Evolutionary conservation across 306 rosid genomes (phyloP).

Genomic region (Sesbania bispinosa): DNA sequence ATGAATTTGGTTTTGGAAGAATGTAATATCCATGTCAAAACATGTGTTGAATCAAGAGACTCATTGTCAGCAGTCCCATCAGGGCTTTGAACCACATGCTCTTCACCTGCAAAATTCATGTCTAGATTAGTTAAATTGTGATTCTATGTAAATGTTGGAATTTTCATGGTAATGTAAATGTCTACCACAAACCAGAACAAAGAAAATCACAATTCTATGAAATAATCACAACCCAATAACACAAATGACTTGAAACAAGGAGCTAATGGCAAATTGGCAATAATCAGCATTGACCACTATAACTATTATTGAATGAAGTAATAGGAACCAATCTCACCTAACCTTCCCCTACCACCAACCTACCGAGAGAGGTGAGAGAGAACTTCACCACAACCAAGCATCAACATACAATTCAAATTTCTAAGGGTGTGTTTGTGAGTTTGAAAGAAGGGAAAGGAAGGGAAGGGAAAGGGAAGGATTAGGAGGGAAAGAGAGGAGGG

Average conservation of each 20-base stretch:
- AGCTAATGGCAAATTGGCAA: too few species aligned
- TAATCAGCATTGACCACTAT: too few species aligned
- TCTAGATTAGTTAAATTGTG: not conserved
- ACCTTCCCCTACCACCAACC: not conserved
- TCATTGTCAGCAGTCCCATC: constrained; percentile 27
- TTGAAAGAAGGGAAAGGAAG: too few species aligned
- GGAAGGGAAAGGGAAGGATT: too few species aligned
- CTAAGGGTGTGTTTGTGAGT: too few species aligned
- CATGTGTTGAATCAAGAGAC: constrained; percentile 21
- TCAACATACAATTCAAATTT: not conserved
- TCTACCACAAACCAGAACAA: not conserved
- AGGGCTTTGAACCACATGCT: not conserved
- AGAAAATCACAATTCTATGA: not conserved
- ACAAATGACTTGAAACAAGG: not conserved
- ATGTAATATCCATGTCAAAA: constrained; percentile 41
- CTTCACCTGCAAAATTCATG: constrained; percentile 33
- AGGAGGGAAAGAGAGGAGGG: too few species aligned
- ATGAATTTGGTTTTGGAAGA: constrained; percentile 38
- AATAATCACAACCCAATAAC: not conserved
- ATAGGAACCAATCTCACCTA: not conserved
- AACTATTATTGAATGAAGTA: not conserved
- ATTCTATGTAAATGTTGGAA: not conserved
- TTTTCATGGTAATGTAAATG: not conserved
- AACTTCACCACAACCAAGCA: not conserved
- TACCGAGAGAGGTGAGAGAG: too few species aligned